Evolutionary conservation across 768 basidiomycete genomes (phyloP), one percentile per base, ranked within the genome.

Genomic region (Cantharellus anzutake): DNA sequence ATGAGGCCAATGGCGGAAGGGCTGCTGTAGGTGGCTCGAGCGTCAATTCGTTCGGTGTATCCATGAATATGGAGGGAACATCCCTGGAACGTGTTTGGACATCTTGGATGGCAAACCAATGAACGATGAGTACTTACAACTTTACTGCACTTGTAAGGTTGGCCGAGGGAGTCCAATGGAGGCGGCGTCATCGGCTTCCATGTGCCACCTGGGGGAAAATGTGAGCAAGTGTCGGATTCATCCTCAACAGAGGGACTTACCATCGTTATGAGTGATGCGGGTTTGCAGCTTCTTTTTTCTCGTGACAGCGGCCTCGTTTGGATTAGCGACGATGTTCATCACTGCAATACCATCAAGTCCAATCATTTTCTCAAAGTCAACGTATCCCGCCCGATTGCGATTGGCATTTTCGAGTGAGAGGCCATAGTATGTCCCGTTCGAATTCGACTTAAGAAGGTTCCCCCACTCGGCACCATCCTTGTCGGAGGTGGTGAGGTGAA

Each of bases 291-390:
- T 73, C 75, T 98, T 98, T 51, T 67, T 70, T 3, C 82, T 80
- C 0, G 81, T 79, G 3, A 94, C 67, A 3, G 74, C 71, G 0
- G 92, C 91, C 56, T 89, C 82, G 0, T 75, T 72, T 0, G 89
- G 76, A 66, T 98, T 96, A 3, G 83, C 71, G 4, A 99, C 90
- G 42, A 97, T 66, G 66, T 99, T 99, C 64, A 93, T 78, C 53
- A 99, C 71, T 3, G 94, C 94, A 63, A 99, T 94, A 0, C 96
- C 96, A 68, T 98, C 93, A 56, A 99, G 71, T 5, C 92, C 93
- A 60, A 86, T 80, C 78, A 97, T 85, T 75, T 98, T 99, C 73
- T 99, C 96, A 64, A 98, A 99, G 69, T 99, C 94, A 40, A 91
- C 93, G 66, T 78, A 98, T 3, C 96, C 96, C 0, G 73, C 68